Percentiles rank a stretch among this genome's conserved stretches.
These are phyloP conservation scores for Umbilicus rupestris DNA, from an alignment of 164 flowering plant genomes.

Conservation along the genomic window DNA sequence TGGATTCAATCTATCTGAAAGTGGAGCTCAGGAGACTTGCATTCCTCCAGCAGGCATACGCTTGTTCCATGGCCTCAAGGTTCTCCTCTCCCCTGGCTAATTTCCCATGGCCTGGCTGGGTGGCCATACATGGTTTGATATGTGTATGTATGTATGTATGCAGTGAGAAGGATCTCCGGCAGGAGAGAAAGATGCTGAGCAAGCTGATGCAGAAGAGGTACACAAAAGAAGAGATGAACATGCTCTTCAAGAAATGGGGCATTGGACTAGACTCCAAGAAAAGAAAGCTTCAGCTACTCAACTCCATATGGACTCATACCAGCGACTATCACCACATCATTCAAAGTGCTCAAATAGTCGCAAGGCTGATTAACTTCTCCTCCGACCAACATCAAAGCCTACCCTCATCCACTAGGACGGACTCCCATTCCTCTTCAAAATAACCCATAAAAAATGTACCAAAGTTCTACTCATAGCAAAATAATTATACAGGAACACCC, in stretches of 20 bases:
- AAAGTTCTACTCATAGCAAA: no score
- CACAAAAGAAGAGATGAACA: slow-evolving; percentile 48
- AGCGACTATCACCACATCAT: slow-evolving; percentile 42
- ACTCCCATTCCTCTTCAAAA: background rate
- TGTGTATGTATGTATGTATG: no score
- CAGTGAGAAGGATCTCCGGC: slow-evolving; percentile 49
- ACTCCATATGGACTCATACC: slow-evolving; percentile 51
- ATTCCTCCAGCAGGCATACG: slow-evolving; percentile 41
- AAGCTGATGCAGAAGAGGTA: slow-evolving; percentile 58
- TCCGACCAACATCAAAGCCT: slow-evolving; percentile 47
- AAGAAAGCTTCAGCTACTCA: slow-evolving; percentile 57
- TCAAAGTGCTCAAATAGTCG: slow-evolving; percentile 73
- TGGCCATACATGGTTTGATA: no score
- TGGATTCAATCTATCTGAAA: slow-evolving; percentile 57
- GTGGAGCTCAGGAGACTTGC: slow-evolving; percentile 56
- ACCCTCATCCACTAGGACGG: no score
- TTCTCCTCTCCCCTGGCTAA: slow-evolving; percentile 13
- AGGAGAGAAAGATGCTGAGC: slow-evolving; percentile 65
- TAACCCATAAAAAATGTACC: no score
- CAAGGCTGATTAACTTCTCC: slow-evolving; percentile 51
- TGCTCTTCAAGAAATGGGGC: slow-evolving; percentile 65
- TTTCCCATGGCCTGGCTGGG: no score
- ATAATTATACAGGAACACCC: no score
- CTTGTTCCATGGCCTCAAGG: slow-evolving; percentile 38
- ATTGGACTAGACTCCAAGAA: slow-evolving; percentile 51